Evolutionary conservation across 1,284 basidiomycete genomes (phyloP), one percentile per base, ranked within the genome.

Genomic region (Singerocomus inundabilis): DNA sequence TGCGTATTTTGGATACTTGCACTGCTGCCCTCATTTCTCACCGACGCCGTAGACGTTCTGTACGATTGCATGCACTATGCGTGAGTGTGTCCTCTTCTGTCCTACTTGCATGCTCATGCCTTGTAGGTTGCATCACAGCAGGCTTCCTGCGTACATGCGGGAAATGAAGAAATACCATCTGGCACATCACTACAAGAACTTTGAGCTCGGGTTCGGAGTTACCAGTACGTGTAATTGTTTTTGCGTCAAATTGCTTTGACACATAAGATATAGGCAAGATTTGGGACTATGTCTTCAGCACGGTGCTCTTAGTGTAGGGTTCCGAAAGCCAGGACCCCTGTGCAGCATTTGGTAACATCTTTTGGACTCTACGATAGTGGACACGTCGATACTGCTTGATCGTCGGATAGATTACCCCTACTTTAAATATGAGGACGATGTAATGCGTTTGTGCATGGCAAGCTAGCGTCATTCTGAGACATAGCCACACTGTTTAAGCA

Each of bases 121-220:
- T 39, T 62, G 25, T 50, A 88, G 86, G 16, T 76, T 94, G 46
- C 93, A 95, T 66, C 93, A 95, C 74, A 90, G 88, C n/a, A 84
- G 78, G 57, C 82, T 99, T 26, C 95, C 95, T 0, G 73, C 83
- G 38, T 97, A 98, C 72, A 72, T 98, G 70, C 80, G 80, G 49
- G 85, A 94, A 68, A 88, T 93, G 87, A 99, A 99, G 79, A 89
- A 91, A 68, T 98, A 98, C 66, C 96, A 99, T 65, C 82, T 99
- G 57, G 93, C 93, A n/a, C 95, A 98, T 67, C 96, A 98, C 71
- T 98, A 95, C 78, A 95, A 96, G 74, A 94, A 98, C 78, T 97
- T 93, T 67, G 94, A 98, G 67, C 85, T 98, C 42, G 96, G 94
- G n/a, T 99, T 96, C 64, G 96, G 96, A 42, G 96, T 99, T 18